Base-by-base conservation (phyloP, 169 alveolate species). In the Theileria parva region DNA sequence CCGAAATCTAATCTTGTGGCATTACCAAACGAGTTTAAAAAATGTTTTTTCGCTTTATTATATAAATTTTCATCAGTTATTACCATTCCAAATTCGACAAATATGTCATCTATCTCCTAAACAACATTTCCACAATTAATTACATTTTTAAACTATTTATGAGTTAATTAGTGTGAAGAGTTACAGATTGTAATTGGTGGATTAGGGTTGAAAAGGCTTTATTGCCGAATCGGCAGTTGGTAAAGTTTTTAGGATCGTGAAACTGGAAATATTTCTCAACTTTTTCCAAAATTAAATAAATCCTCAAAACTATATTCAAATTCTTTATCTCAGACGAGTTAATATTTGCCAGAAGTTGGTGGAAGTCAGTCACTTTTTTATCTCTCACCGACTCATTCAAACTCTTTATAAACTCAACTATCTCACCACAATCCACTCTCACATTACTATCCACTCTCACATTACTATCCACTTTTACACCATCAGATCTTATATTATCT, bases 1-100 rank as follows among this genome's bases (percentile, higher is more conserved):
- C 99, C 99, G 85, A 97, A 98, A 80, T 98, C 99, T 30, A 98
- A 90, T 60, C 99, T 86, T 51, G 90, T 94, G 55, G 91, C 87
- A 53, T 96, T 96, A 25, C 99, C 99, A 66, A 97, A 95, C 0
- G 99, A 96, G 44, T 96, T 95, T 48, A 93, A 64, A 64, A 95
- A 89, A 86, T 95, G 92, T 19, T 28, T 64, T 23, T 59, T 37
- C 12, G 68, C 28, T 17, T 44, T 71, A 7, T 59, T 67, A 53
- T 44, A 59, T 15, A 37, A 17, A 15, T 73, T 25, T 69, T 15
- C 25, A 0, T 51, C 32, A 2, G 0, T 21, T 23, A 66, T 27
- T 34, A 23, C n/a, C 7, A 55, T 37, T 21, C 25, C 30, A 55
- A 1, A 50, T 59, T 73, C 70, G 21, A 19, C 6, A 12, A 73